Conservation (phyloP, 2,329 filamentous ascomycete species). For the Herpotrichia juniperi region DNA sequence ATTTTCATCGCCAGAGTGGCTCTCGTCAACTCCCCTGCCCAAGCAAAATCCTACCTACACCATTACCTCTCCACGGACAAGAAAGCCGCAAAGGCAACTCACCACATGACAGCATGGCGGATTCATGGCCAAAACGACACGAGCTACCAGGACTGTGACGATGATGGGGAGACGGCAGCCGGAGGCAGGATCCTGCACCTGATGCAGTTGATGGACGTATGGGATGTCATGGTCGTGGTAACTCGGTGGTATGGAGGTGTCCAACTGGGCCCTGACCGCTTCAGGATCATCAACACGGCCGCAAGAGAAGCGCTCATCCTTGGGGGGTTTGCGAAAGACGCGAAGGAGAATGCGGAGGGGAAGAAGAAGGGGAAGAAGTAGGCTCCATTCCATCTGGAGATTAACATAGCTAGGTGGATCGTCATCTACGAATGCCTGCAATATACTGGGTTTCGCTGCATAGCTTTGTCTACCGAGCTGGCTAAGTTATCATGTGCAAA, state of each 20-base stretch:
- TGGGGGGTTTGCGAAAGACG: conserved; percentile 69
- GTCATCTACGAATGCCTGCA: no score
- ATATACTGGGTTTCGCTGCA: no score
- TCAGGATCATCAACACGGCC: conserved; percentile 85
- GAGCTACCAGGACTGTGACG: conserved; percentile 87
- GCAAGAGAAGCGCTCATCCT: conserved; percentile 84
- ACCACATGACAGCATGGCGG: conserved; percentile 95
- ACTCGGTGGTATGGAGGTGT: conserved; percentile 95
- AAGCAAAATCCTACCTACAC: conserved; percentile 73
- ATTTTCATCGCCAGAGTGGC: conserved; percentile 84
- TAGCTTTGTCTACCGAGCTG: no score
- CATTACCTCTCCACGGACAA: conserved; percentile 83
- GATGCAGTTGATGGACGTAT: conserved; percentile 93
- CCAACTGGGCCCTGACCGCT: conserved; percentile 85
- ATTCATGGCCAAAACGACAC: conserved; percentile 66
- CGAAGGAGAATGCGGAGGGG: conserved; percentile 35
- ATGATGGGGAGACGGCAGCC: conserved; percentile 94
- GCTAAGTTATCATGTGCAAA: no score
- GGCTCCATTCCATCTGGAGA: no score
- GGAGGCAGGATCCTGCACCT: conserved; percentile 84
- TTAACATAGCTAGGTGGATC: no score
- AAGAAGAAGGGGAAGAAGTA: conserved; percentile 27
- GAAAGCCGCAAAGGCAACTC: conserved; percentile 83
- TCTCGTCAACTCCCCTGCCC: conserved; percentile 68
- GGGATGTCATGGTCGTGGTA: conserved; percentile 92